These are phyloP conservation scores for Liriodendron chinense DNA, from an alignment of 164 flowering plant genomes.

Conservation along the genomic window DNA sequence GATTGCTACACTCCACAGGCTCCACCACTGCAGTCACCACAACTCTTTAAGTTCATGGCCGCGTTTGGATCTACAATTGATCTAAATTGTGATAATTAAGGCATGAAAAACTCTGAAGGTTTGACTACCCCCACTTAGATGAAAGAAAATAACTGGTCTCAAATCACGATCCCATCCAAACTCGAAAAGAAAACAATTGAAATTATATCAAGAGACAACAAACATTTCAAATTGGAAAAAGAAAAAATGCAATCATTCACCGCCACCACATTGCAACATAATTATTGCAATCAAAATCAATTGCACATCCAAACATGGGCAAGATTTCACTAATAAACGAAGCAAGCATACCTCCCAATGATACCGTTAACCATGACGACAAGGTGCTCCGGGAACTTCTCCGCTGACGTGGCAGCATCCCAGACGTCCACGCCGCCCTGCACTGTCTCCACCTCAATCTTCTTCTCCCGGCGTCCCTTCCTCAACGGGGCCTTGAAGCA, in stretches of 20 bases:
- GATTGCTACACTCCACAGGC: background rate
- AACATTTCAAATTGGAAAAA: no score
- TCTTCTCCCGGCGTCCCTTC: slow-evolving; percentile 25
- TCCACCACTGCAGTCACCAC: no score
- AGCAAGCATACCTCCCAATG: slow-evolving; percentile 60
- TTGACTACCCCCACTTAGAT: background rate
- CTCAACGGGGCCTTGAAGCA: slow-evolving; percentile 36
- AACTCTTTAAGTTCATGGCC: background rate
- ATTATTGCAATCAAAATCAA: background rate
- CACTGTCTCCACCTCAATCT: slow-evolving; percentile 37
- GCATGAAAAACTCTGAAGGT: background rate
- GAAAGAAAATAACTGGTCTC: background rate
- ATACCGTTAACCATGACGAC: slow-evolving; percentile 92
- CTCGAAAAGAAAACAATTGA: background rate
- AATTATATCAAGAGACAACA: no score
- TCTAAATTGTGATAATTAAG: background rate
- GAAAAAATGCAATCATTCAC: background rate
- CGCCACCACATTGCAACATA: background rate
- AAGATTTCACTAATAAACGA: background rate
- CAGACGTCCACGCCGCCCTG: slow-evolving; percentile 48
- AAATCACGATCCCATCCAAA: background rate
- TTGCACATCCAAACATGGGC: background rate
- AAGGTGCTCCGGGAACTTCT: slow-evolving; percentile 59
- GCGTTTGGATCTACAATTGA: background rate
- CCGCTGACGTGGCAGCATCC: slow-evolving; percentile 25